phyloP scores from a whole-genome alignment of 441 rosid species.

The Adansonia gregorii region DNA sequence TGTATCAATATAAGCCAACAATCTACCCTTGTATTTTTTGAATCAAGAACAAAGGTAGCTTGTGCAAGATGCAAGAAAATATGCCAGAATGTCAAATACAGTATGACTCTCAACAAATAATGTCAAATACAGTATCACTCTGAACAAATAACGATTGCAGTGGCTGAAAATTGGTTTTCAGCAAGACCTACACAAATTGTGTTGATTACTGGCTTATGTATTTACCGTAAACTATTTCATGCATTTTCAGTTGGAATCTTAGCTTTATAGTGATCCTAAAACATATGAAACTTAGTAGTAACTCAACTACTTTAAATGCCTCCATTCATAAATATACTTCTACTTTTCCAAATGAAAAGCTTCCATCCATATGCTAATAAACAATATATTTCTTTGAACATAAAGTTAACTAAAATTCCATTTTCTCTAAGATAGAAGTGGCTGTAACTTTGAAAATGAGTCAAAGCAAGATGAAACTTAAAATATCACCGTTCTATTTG shows the following conservation, averaged over 20 bases:
- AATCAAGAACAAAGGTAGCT: conserved; percentile 10
- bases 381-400: neutral
- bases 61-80: neutral
- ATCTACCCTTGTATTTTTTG: neutral
- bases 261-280: conserved; percentile 4
- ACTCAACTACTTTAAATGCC: neutral
- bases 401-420: neutral
- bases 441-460: neutral
- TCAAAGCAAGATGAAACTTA: conserved; percentile 9
- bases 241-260: conserved; percentile 4
- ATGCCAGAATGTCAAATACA: neutral
- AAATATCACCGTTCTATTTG: neutral
- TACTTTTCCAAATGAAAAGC: neutral
- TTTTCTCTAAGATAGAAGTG: conserved; percentile 13
- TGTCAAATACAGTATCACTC: neutral
- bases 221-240: neutral
- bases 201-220: neutral
- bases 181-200: neutral
- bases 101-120: neutral
- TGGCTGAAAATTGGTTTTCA: neutral
- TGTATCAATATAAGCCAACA: neutral
- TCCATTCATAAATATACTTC: conserved; percentile 14
- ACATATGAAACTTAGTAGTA: neutral
- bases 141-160: neutral
- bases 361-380: conserved; percentile 1